Evolutionary conservation across 2,329 filamentous ascomycete species (phyloP), one percentile per base, ranked within the genome.

Genomic region (Aspergillus sp.): DNA sequence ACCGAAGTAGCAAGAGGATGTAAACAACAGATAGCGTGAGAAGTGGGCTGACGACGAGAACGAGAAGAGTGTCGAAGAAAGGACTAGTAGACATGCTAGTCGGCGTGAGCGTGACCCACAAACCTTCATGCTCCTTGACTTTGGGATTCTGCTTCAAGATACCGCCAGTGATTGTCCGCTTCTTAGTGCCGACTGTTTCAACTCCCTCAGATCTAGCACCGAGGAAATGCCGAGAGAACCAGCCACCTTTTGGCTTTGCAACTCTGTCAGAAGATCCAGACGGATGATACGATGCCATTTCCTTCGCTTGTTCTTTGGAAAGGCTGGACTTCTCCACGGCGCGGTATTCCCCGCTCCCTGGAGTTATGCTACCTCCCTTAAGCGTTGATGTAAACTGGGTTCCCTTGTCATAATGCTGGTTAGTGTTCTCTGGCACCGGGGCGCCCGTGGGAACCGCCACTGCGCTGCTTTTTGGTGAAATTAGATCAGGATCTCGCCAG

Each of bases 51-150:
- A 98, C 87, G 33, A 99, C 92, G n/a, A 99, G 81, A 8, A 99
- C 92, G n/a, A 98, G 81, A 3, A 99, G 83, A 0, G 93, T 98
- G 71, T 99, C 95, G 66, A 98, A 93, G 78, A 99, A 96, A 0
- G 95, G 93, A 66, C 89, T 96, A 5, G 90, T 89, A 62, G 91
- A 93, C 77, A 88, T 86, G 74, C 87, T 93, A 0, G 92, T 93
- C 1, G 93, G 95, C 1, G 91, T 95, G 55, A 99, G 86, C 7
- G 95, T 96, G n/a, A 99, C 91, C 92, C 92, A 98, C 4, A 99
- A 84, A 2, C 92, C 93, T 66, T 95, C 87, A 62, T 87, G 87
- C 12, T 81, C 79, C 39, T 81, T 76, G 61, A 72, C 73, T 27
- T 77, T 69, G 46, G 68, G 66, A 17, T 70, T 66, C 52, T 69